These are phyloP conservation scores for Solanum pennellii DNA, from an alignment of 257 asterid genomes.

Conservation along the genomic window DNA sequence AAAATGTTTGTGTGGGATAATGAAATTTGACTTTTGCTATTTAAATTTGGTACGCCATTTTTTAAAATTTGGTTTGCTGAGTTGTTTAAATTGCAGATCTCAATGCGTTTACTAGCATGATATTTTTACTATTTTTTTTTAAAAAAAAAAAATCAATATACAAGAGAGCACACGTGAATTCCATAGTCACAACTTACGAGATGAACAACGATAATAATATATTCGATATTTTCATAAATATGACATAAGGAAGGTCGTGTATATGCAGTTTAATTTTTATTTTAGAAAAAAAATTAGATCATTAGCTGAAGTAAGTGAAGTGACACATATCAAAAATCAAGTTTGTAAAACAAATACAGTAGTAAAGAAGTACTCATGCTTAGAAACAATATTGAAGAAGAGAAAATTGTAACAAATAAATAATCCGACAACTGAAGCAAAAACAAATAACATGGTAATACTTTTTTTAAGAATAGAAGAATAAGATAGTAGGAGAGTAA, in stretches of 20 bases:
- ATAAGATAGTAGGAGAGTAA: not conserved
- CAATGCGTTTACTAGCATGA: not conserved
- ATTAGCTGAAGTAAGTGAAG: not conserved
- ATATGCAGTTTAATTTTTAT: rapidly evolving
- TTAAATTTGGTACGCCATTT: too few relatives aligned
- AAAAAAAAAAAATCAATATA: not conserved
- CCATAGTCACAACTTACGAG: not conserved
- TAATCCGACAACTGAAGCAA: not conserved
- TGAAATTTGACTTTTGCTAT: not conserved
- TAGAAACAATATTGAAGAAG: not conserved
- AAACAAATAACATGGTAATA: not conserved
- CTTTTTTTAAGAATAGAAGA: not conserved
- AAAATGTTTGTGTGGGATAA: not conserved
- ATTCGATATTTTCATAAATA: too few relatives aligned
- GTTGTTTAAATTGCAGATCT: not conserved
- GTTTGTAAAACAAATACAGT: not conserved
- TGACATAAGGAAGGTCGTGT: rapidly evolving
- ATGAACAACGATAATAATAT: not conserved
- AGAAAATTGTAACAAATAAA: not conserved
- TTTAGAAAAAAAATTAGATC: too few relatives aligned
- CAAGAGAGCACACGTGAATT: not conserved
- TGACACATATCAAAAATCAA: not conserved
- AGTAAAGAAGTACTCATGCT: not conserved
- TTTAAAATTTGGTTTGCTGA: not conserved
- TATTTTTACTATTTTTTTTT: not conserved